Percentiles rank a stretch among this genome's conserved stretches.
phyloP scores from a whole-genome alignment of 345 rosid genomes.

The Chamaenerion angustifolium region DNA sequence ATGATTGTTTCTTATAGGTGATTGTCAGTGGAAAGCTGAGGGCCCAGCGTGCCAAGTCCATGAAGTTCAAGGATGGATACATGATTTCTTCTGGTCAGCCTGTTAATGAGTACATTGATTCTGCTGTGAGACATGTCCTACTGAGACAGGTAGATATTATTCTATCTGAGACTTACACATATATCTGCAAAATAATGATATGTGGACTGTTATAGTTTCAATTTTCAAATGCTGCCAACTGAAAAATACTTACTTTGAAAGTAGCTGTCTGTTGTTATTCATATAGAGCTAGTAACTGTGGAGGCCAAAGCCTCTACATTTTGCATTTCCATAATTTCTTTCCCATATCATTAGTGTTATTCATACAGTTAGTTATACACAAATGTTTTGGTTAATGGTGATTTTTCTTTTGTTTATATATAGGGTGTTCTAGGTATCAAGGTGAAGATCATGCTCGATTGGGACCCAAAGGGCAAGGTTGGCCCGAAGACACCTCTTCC shows the following conservation, averaged over 20 bases:
- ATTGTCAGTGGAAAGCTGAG: slow-evolving; percentile 35
- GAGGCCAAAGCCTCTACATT: too few relatives aligned
- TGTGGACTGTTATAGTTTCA: background rate
- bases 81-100: slow-evolving; percentile 44
- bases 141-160: slow-evolving; percentile 21
- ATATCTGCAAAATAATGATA: too few relatives aligned
- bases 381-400: too few relatives aligned
- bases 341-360: too few relatives aligned
- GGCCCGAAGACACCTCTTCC: slow-evolving; percentile 29
- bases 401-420: too few relatives aligned
- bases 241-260: background rate
- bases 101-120: slow-evolving; percentile 29
- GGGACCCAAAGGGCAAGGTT: slow-evolving; percentile 37
- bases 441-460: slow-evolving; percentile 37
- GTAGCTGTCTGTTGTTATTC: too few relatives aligned
- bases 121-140: slow-evolving; percentile 39
- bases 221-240: background rate
- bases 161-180: background rate
- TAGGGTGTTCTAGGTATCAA: slow-evolving; percentile 38
- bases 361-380: too few relatives aligned
- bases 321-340: too few relatives aligned
- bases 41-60: slow-evolving; percentile 29
- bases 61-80: slow-evolving; percentile 44
- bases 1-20: slow-evolving; percentile 12
- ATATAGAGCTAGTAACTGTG: too few relatives aligned